phyloP scores from a whole-genome alignment of 2,329 filamentous ascomycete genomes.

The Penicillium janthinellum region DNA sequence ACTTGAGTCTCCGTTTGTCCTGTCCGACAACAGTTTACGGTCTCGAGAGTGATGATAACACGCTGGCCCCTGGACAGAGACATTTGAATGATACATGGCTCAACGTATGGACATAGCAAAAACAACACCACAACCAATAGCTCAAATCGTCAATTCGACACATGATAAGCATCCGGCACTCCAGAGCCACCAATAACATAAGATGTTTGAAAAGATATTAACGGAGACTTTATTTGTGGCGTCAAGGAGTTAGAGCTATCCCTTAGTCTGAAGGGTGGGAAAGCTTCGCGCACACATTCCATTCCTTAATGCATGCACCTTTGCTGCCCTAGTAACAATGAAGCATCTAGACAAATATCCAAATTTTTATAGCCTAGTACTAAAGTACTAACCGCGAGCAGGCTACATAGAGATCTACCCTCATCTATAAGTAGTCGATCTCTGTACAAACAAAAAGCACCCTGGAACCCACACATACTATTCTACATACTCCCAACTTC shows the following conservation, averaged over 20 bases:
- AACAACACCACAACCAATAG: too few species aligned
- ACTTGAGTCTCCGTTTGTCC: conserved; percentile 2
- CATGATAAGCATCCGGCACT: neutral
- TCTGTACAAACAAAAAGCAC: neutral
- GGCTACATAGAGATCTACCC: neutral
- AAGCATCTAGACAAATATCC: neutral
- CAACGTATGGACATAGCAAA: too few species aligned
- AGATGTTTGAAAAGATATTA: neutral
- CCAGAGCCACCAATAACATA: neutral
- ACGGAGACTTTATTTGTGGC: neutral
- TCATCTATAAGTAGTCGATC: neutral
- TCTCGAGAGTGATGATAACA: too few species aligned
- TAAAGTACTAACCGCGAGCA: neutral
- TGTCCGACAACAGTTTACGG: conserved; percentile 3
- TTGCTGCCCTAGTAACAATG: neutral
- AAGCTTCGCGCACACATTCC: neutral
- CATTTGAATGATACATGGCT: too few species aligned
- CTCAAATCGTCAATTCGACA: too few species aligned
- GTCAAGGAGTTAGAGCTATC: neutral
- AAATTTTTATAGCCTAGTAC: neutral
- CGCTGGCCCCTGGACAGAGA: too few species aligned
- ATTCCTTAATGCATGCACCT: neutral
- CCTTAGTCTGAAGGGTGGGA: neutral
- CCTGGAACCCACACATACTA: neutral
- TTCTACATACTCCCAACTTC: neutral